Evolutionary conservation across 1,284 basidiomycete species (phyloP).

Genomic region (Trichosporon inkin): DNA sequence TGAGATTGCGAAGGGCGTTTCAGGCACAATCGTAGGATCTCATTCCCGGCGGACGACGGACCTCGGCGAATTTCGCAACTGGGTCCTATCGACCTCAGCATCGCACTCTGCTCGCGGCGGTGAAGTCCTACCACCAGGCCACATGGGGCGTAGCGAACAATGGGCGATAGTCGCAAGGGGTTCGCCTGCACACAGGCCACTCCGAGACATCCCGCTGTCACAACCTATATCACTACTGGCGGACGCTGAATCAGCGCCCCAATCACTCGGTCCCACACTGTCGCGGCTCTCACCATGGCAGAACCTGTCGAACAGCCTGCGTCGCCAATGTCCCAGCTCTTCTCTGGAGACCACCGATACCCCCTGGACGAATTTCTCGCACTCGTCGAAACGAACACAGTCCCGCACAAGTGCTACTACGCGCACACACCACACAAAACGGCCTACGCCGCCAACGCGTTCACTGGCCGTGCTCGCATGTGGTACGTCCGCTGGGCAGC

Average conservation of each 20-base stretch:
- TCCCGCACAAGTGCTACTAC: constrained; percentile 6
- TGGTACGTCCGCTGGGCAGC: not conserved
- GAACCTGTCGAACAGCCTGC: not conserved
- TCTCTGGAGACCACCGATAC: not conserved
- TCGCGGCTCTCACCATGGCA: not conserved
- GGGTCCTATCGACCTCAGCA: not conserved
- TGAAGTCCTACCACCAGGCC: no score
- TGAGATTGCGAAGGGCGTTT: not conserved
- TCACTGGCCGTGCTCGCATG: not conserved
- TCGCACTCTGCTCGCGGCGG: not conserved
- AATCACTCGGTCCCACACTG: not conserved
- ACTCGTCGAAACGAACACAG: not conserved
- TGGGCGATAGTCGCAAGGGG: no score
- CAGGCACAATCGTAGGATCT: not conserved
- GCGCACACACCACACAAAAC: constrained; percentile 2
- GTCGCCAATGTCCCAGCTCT: not conserved
- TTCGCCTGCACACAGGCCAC: no score
- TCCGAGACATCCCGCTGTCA: not conserved
- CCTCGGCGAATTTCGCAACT: not conserved
- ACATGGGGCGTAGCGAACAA: no score
- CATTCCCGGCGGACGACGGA: not conserved
- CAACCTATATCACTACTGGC: not conserved
- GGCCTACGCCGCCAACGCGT: not conserved
- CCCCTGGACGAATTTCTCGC: not conserved
- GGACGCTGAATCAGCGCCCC: not conserved